phyloP scores from a whole-genome alignment of 1,284 basidiomycete genomes.

The Exobasidium cylindrosporum region DNA sequence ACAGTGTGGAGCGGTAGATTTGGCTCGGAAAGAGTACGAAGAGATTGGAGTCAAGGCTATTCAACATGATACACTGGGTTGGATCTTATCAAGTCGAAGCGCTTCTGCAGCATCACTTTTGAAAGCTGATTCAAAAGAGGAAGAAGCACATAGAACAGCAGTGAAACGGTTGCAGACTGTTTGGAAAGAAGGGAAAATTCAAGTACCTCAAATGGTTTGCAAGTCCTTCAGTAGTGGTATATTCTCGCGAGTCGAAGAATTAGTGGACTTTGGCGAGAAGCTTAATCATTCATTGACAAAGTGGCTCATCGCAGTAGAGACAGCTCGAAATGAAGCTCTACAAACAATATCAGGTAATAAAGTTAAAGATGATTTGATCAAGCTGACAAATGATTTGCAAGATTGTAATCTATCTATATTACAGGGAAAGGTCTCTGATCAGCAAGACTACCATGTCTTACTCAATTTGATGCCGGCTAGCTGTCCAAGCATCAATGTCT shows the following conservation, averaged over 20 bases:
- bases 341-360: neutral
- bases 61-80: slow-evolving; percentile 33
- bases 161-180: slow-evolving; percentile 25
- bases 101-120: slow-evolving; percentile 21
- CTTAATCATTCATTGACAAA: slow-evolving; percentile 31
- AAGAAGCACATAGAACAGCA: slow-evolving; percentile 17
- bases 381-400: neutral
- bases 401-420: slow-evolving; percentile 9
- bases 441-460: slow-evolving; percentile 30
- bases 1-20: slow-evolving; percentile 15
- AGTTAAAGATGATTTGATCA: neutral
- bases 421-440: slow-evolving; percentile 21
- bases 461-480: slow-evolving; percentile 28
- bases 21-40: slow-evolving; percentile 6
- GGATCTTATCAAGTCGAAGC: slow-evolving; percentile 21
- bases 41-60: slow-evolving; percentile 30
- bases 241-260: slow-evolving; percentile 37
- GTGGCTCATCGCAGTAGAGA: slow-evolving; percentile 26
- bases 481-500: slow-evolving; percentile 18
- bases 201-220: slow-evolving; percentile 32
- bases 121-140: slow-evolving; percentile 19
- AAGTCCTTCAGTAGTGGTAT: slow-evolving; percentile 40
- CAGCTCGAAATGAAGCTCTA: slow-evolving; percentile 20
- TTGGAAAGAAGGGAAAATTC: slow-evolving; percentile 29
- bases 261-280: slow-evolving; percentile 37